These are phyloP conservation scores for Podila epigama DNA, from an alignment of 192 early-diverging fungal species.

Conservation along the genomic window DNA sequence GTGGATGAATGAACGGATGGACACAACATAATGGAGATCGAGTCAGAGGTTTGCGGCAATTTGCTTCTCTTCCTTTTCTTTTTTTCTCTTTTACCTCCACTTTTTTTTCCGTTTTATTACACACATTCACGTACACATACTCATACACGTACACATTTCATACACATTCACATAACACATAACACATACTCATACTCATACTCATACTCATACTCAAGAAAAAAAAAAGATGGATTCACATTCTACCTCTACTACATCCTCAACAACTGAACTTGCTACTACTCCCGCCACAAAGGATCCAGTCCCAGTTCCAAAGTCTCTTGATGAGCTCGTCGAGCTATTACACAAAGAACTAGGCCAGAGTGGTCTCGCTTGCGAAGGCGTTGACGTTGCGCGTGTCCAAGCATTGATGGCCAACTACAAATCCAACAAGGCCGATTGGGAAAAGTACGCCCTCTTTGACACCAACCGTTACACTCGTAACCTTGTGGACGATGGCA, in stretches of 20 bases:
- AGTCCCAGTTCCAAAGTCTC: conserved; percentile 32
- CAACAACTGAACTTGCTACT: not conserved
- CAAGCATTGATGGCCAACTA: conserved; percentile 73
- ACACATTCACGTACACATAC: too few species aligned
- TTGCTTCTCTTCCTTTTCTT: too few species aligned
- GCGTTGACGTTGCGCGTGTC: conserved; percentile 65
- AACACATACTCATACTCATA: too few species aligned
- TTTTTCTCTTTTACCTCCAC: too few species aligned
- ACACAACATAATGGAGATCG: too few species aligned
- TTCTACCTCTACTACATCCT: not conserved
- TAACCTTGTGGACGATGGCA: conserved; percentile 89
- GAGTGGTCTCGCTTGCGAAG: conserved; percentile 58
- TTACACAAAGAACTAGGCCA: conserved; percentile 62
- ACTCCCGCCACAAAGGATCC: not conserved
- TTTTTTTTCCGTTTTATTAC: too few species aligned
- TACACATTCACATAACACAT: not conserved
- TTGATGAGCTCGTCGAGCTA: conserved; percentile 55
- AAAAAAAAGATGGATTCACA: not conserved
- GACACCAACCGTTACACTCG: conserved; percentile 83
- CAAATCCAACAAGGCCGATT: conserved; percentile 71
- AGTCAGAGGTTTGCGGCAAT: too few species aligned
- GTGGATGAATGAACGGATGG: too few species aligned
- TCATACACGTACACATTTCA: too few species aligned
- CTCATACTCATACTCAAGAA: not conserved
- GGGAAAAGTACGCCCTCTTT: conserved; percentile 78